Conservation (phyloP, 2,329 filamentous ascomycete species). For the Huntiella savannae region DNA sequence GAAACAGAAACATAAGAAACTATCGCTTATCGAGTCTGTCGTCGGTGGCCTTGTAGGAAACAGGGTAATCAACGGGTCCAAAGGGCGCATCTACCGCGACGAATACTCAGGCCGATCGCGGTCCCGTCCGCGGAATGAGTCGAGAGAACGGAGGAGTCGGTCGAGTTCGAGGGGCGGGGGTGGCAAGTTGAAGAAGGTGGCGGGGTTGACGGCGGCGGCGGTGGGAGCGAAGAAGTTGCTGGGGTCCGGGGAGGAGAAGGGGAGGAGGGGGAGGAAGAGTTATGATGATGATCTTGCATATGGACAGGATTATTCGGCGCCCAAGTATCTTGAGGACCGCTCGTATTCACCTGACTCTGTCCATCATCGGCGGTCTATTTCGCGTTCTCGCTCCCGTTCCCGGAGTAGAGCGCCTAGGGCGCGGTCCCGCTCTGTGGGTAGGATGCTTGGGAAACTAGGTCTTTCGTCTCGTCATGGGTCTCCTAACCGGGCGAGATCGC, state of each 20-base stretch:
- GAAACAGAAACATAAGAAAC: slow-evolving; percentile 63
- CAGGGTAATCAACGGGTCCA: slow-evolving; percentile 64
- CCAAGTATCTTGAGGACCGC: slow-evolving; percentile 22
- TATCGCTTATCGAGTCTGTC: slow-evolving; percentile 69
- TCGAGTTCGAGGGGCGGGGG: slow-evolving; percentile 22
- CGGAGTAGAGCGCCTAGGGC: slow-evolving; percentile 13
- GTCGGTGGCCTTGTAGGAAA: slow-evolving; percentile 77
- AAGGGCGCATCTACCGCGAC: slow-evolving; percentile 45
- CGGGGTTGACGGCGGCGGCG: slow-evolving; percentile 42
- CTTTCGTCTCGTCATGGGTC: slow-evolving; percentile 23
- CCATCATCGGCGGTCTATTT: neutral
- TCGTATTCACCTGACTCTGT: no score
- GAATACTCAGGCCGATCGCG: slow-evolving; percentile 42
- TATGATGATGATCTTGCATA: slow-evolving; percentile 10
- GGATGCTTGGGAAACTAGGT: slow-evolving; percentile 41
- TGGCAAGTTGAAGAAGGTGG: slow-evolving; percentile 20
- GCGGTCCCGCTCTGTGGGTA: slow-evolving; percentile 22
- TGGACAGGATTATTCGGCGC: slow-evolving; percentile 26
- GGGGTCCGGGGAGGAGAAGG: slow-evolving; percentile 20
- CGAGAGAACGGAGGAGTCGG: slow-evolving; percentile 22
- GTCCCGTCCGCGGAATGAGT: slow-evolving; percentile 47
- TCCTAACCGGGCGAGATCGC: neutral
- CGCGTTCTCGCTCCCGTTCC: slow-evolving; percentile 23
- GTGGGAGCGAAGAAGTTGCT: slow-evolving; percentile 38
- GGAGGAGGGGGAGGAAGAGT: neutral